A percentile compares a stretch with the other conserved stretches of the same genome.
These are phyloP conservation scores for Penicillium sp. DNA, from an alignment of 2,329 filamentous ascomycete species.

Conservation along the genomic window DNA sequence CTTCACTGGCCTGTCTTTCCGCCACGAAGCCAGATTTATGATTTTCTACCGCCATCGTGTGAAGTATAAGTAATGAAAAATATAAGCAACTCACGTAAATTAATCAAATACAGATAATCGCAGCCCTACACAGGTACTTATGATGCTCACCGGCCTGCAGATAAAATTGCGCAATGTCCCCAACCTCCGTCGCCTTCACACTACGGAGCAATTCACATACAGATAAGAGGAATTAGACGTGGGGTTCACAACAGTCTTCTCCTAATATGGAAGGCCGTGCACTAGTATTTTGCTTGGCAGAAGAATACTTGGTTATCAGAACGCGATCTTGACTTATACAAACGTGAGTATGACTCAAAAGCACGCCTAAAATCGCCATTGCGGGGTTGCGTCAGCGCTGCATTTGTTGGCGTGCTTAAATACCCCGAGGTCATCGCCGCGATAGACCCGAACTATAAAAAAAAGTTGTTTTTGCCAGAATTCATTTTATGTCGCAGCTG, in stretches of 20 bases:
- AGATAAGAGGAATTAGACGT: not conserved
- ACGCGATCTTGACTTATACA: not conserved
- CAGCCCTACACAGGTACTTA: not conserved
- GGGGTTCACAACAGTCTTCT: not conserved
- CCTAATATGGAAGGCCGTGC: not conserved
- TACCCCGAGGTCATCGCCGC: not conserved
- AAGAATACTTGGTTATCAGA: not conserved
- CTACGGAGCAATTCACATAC: not conserved
- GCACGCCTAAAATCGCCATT: slow-evolving; percentile 17
- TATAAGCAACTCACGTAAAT: not conserved
- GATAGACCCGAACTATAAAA: not conserved
- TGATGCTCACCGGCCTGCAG: not conserved
- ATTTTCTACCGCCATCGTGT: not conserved
- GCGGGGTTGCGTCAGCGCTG: slow-evolving; percentile 14
- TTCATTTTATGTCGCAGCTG: not conserved
- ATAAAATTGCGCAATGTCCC: slow-evolving; percentile 16
- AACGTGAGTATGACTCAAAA: not conserved
- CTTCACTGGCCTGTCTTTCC: not conserved
- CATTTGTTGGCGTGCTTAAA: slow-evolving; percentile 28
- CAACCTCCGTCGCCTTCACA: slow-evolving; percentile 8
- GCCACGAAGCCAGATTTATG: not conserved
- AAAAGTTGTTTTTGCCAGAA: not conserved
- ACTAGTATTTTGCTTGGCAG: not conserved
- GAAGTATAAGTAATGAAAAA: not conserved
- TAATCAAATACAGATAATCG: not conserved